phyloP scores from a whole-genome alignment of 495 filamentous ascomycete species.

The Paragyromitra xinjiangensis region DNA sequence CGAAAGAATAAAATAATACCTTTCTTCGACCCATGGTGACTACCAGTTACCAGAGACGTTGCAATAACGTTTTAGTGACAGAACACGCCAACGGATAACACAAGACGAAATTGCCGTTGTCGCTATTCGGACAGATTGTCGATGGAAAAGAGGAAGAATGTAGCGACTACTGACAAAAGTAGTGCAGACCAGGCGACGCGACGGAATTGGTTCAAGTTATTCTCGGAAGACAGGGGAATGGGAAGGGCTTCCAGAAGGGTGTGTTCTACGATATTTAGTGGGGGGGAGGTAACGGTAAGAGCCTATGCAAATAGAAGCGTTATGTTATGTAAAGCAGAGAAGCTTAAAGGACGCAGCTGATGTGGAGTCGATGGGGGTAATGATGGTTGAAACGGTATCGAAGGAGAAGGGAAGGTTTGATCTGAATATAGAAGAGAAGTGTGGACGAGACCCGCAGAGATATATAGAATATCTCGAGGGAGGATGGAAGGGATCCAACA shows the following conservation, averaged over 20 bases:
- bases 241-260: slow-evolving; percentile 15
- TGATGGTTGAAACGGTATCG: not conserved
- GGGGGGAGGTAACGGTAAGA: slow-evolving; percentile 15
- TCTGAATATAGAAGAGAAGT: slow-evolving; percentile 53
- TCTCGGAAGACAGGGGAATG: slow-evolving; percentile 20
- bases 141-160: slow-evolving; percentile 22
- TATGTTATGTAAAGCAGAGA: slow-evolving; percentile 48
- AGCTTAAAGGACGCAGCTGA: slow-evolving; percentile 1
- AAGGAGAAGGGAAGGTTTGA: slow-evolving; percentile 36
- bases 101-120: slow-evolving; percentile 17
- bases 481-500: slow-evolving; percentile 31
- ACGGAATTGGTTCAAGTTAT: slow-evolving; percentile 43
- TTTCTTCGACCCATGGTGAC: slow-evolving; percentile 71
- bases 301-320: slow-evolving; percentile 44
- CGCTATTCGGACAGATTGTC: slow-evolving; percentile 14
- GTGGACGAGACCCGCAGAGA: slow-evolving; percentile 46
- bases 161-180: slow-evolving; percentile 20
- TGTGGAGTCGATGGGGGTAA: not conserved
- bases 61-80: slow-evolving; percentile 12
- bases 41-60: slow-evolving; percentile 33
- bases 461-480: slow-evolving; percentile 50
- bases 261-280: slow-evolving; percentile 29
- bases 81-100: slow-evolving; percentile 36
- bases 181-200: slow-evolving; percentile 43
- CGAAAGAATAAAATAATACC: slow-evolving; percentile 39